Evolutionary conservation across 2,329 filamentous ascomycete genomes (phyloP).

Genomic region (Epichloe hybrida): DNA sequence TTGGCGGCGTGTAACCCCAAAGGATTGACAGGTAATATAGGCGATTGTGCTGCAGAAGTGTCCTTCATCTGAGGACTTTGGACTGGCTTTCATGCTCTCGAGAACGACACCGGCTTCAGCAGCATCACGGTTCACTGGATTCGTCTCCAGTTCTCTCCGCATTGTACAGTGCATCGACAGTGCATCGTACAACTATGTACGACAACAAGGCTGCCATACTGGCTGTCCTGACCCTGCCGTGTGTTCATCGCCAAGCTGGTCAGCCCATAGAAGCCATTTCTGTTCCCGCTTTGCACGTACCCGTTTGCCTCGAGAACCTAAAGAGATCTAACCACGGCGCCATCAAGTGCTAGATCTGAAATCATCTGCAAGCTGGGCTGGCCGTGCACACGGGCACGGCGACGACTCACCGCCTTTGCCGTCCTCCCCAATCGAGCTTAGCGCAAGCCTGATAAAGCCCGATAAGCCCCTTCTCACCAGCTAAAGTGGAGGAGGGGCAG

Average conservation of each 20-base stretch:
- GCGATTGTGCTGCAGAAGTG: too few species aligned
- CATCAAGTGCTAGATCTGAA: slow-evolving; percentile 2
- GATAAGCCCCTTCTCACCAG: slow-evolving; percentile 10
- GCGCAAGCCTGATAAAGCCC: slow-evolving; percentile 10
- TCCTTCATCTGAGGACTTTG: too few species aligned
- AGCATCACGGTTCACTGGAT: background rate
- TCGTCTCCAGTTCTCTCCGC: background rate
- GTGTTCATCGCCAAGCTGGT: too few species aligned
- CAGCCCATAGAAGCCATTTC: too few species aligned
- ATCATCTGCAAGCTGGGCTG: slow-evolving; percentile 6
- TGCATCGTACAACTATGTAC: slow-evolving; percentile 33
- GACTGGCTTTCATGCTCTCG: too few species aligned
- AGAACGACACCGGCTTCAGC: too few species aligned
- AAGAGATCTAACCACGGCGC: slow-evolving; percentile 53
- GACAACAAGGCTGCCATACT: background rate
- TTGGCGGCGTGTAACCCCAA: too few species aligned
- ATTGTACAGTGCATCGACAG: background rate
- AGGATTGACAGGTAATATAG: too few species aligned
- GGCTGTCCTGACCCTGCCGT: too few species aligned
- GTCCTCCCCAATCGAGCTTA: slow-evolving; percentile 6
- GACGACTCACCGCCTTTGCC: slow-evolving; percentile 10
- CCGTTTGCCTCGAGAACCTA: slow-evolving; percentile 48
- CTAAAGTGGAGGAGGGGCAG: slow-evolving; percentile 12
- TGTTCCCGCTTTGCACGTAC: background rate
- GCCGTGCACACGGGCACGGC: slow-evolving; percentile 1